Evolutionary conservation across 805 yeast species (phyloP).

Genomic region (Wickerhamomyces bisporus): DNA sequence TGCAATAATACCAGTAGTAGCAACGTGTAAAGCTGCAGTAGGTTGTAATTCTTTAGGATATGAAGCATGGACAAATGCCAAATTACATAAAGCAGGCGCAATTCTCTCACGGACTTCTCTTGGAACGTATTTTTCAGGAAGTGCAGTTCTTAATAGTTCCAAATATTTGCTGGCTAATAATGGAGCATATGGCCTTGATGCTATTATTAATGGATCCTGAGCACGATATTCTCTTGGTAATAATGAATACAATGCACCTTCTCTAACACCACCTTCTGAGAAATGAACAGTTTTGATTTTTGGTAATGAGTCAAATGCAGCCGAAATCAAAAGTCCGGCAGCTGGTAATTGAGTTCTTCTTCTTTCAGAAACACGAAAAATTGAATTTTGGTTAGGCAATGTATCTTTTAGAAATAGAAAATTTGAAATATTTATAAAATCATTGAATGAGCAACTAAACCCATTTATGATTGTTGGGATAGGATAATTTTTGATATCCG

Average conservation of each 20-base stretch:
- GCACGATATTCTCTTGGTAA: slow-evolving; percentile 51
- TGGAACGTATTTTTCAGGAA: slow-evolving; percentile 56
- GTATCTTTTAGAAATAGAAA: slow-evolving; percentile 43
- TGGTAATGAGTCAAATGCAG: slow-evolving; percentile 59
- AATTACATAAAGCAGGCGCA: slow-evolving; percentile 66
- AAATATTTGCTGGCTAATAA: slow-evolving; percentile 53
- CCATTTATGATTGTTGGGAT: slow-evolving; percentile 69
- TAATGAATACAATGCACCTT: slow-evolving; percentile 64
- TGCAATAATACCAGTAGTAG: slow-evolving; percentile 68
- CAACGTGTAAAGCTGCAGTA: slow-evolving; percentile 65
- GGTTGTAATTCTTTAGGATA: slow-evolving; percentile 76
- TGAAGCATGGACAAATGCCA: slow-evolving; percentile 72
- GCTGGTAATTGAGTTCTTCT: slow-evolving; percentile 67
- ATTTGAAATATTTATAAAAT: slow-evolving; percentile 46
- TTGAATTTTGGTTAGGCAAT: slow-evolving; percentile 39
- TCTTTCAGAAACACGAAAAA: slow-evolving; percentile 63
- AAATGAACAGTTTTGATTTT: slow-evolving; percentile 57
- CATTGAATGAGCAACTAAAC: slow-evolving; percentile 51
- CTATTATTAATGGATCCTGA: slow-evolving; percentile 66
- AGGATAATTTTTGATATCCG: slow-evolving; percentile 53
- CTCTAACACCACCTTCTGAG: slow-evolving; percentile 75
- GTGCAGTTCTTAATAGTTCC: slow-evolving; percentile 46
- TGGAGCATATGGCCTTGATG: slow-evolving; percentile 70
- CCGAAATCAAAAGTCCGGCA: slow-evolving; percentile 56
- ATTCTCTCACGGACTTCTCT: slow-evolving; percentile 51